Evolutionary conservation across 1,284 basidiomycete species (phyloP), one percentile per base, ranked within the genome.

Genomic region (Ustilago loliicola): DNA sequence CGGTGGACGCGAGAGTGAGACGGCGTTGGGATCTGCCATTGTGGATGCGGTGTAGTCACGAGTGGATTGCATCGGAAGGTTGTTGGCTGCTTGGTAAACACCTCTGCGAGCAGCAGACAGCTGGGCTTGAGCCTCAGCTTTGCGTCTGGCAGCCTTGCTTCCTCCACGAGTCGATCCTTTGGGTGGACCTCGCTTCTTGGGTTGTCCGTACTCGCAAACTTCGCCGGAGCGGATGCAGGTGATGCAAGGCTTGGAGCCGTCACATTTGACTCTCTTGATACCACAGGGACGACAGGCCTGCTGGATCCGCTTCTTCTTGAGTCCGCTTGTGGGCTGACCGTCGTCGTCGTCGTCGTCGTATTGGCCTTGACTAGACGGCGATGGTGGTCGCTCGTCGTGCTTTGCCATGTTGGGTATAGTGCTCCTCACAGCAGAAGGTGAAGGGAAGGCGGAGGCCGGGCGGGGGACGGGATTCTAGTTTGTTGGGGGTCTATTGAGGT

Each of bases 101-200:
- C 25, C 58, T 38, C 47, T 57, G 21, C 71, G 71, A 50, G 54
- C 38, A 15, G 55, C 50, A 6, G 54, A 53, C 2, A 19, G 34
- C 21, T 61, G 61, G 1, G 53, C 71, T 40, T 62, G 34, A 2
- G 53, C 71, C 34, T 62, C 27, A 4, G 58, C 62, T 21, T 66
- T 69, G 47, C 72, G 66, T 27, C 62, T 71, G 9, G 63, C 60
- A 7, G 71, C 61, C 36, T 76, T 80, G 61, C 66, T 69, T n/a
- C 62, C 51, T 30, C 76, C 79, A 3, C 80, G 69, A 1, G 79
- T 80, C 5, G 79, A 79, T 10, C 80, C 80, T 45, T 82, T 82
- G 1, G 80, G 77, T 11, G 80, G 80, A 1, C 80, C 80, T n/a
- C 77, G 36, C 66, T 82, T 82, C 64, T 80, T 82, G 27, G 79